A percentile compares a stretch with the other conserved stretches of the same genome.
These are phyloP conservation scores for Acanthamoeba comandoni DNA, from an alignment of 208 protist genomes.

Conservation along the genomic window DNA sequence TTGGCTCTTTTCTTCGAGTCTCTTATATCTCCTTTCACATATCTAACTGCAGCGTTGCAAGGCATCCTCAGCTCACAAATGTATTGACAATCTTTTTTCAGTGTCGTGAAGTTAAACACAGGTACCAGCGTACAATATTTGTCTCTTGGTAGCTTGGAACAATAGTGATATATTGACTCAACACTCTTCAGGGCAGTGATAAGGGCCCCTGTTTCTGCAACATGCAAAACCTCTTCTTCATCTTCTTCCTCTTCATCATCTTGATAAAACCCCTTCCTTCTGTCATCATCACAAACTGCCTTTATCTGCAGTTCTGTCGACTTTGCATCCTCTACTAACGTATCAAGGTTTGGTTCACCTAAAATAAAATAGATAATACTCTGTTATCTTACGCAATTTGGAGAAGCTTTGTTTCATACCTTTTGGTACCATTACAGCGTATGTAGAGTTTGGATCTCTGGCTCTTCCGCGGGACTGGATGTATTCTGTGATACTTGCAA, in stretches of 20 bases:
- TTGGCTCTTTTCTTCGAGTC: background rate
- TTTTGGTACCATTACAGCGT: conserved; percentile 81
- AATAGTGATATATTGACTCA: background rate
- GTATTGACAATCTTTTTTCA: background rate
- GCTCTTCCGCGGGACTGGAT: conserved; percentile 90
- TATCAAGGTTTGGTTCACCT: background rate
- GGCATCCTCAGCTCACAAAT: background rate
- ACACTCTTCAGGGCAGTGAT: conserved; percentile 6
- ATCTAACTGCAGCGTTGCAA: background rate
- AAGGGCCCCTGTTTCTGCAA: conserved; percentile 13
- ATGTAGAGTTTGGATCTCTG: conserved; percentile 81
- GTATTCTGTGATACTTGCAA: conserved; percentile 82
- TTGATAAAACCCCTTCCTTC: background rate
- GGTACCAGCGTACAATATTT: background rate
- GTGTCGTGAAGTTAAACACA: background rate
- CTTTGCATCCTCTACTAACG: background rate
- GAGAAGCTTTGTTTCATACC: background rate
- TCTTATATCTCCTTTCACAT: background rate
- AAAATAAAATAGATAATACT: background rate
- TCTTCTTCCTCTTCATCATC: background rate
- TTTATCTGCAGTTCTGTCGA: background rate
- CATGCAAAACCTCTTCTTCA: background rate
- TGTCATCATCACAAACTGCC: background rate
- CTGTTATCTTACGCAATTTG: too few relatives aligned
- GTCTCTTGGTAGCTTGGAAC: background rate